Evolutionary conservation across 768 basidiomycete genomes (phyloP).

Genomic region (Boletus reticuloceps): DNA sequence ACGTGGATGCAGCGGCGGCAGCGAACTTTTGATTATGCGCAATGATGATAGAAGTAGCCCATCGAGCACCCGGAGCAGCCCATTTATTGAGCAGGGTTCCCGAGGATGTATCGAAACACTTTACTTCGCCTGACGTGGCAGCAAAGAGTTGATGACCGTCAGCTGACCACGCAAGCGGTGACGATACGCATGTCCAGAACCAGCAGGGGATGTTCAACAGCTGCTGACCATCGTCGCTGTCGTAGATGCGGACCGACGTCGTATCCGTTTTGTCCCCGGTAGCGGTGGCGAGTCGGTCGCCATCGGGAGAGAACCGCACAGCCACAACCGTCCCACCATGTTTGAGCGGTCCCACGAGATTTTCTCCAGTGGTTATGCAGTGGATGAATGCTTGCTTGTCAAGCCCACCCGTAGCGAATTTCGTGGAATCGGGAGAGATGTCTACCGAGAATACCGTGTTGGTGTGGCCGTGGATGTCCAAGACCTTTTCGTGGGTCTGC

Average conservation of each 20-base stretch:
- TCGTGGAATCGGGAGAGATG: too few relatives aligned
- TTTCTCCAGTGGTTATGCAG: background rate
- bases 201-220: background rate
- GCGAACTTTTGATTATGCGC: too few relatives aligned
- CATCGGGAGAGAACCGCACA: too few relatives aligned
- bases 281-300: too few relatives aligned
- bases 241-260: background rate
- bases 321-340: background rate
- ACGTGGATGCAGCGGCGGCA: background rate
- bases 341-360: background rate
- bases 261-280: background rate
- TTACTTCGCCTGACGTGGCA: background rate
- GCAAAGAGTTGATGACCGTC: background rate
- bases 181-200: background rate
- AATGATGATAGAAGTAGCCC: too few relatives aligned
- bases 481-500: too few relatives aligned
- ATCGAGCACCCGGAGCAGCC: too few relatives aligned
- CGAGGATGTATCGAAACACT: background rate
- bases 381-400: background rate
- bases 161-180: background rate
- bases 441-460: too few relatives aligned
- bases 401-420: too few relatives aligned
- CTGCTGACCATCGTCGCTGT: background rate
- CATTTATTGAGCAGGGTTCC: too few relatives aligned
- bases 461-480: too few relatives aligned